These are phyloP conservation scores for Jasminum sambac DNA, from an alignment of 257 asterid genomes.

Conservation along the genomic window DNA sequence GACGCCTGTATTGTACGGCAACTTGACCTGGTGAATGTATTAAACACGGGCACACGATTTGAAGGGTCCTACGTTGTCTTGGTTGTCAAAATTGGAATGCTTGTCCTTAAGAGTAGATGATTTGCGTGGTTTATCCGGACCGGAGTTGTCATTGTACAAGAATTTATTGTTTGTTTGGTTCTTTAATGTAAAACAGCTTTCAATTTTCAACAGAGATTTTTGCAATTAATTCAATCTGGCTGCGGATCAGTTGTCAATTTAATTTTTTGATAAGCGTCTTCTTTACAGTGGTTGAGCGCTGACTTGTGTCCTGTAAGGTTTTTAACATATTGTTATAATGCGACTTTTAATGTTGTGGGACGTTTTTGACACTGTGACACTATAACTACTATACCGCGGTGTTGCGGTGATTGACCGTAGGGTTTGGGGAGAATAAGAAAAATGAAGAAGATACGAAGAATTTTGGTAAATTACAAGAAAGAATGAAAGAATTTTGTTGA, in stretches of 20 bases:
- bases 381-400: too few species aligned
- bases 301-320: too few species aligned
- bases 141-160: constrained; percentile 27
- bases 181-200: constrained; percentile 1
- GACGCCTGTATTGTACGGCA: not conserved
- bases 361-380: too few species aligned
- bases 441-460: too few species aligned
- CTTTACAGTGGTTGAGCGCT: not conserved
- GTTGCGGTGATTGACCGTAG: too few species aligned
- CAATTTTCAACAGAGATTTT: constrained; percentile 27
- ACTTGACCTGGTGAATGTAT: not conserved
- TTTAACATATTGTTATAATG: too few species aligned
- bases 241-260: not conserved
- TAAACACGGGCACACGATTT: not conserved
- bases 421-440: too few species aligned
- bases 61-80: not conserved
- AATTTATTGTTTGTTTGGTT: constrained; percentile 4
- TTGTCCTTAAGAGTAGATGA: constrained; percentile 19
- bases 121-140: constrained; percentile 29
- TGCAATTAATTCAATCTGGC: not conserved
- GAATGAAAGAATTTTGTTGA: too few species aligned
- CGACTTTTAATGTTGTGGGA: too few species aligned
- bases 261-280: not conserved
- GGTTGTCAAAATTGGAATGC: constrained; percentile 25
- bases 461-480: too few species aligned